phyloP scores from a whole-genome alignment of 108 stramenopile genomes.

The Skeletonema tropicum region DNA sequence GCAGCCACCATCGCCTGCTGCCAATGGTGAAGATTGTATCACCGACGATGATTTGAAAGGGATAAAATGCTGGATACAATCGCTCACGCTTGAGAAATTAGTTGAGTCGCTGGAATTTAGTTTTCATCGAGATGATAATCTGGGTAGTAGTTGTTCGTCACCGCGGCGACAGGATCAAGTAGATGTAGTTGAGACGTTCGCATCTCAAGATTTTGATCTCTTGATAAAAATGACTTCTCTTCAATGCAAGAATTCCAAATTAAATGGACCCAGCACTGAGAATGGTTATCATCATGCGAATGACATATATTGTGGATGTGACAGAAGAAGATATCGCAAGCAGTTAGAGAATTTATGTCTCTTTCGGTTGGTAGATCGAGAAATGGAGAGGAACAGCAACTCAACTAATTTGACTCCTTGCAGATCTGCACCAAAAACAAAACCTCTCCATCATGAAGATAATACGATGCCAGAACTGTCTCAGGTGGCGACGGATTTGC shows the following conservation, averaged over 20 bases:
- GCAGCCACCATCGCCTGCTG: not conserved
- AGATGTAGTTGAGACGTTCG: not conserved
- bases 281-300: not conserved
- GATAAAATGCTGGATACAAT: constrained; percentile 34
- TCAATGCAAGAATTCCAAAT: constrained; percentile 11
- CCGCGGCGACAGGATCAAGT: not conserved
- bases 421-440: not conserved
- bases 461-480: not conserved
- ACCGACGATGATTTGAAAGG: constrained; percentile 15
- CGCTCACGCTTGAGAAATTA: constrained; percentile 29
- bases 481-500: not conserved
- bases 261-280: not conserved
- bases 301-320: constrained; percentile 11
- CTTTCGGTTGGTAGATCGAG: constrained; percentile 28
- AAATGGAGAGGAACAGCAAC: constrained; percentile 5
- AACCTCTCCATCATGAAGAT: not conserved
- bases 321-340: constrained; percentile 6
- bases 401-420: not conserved
- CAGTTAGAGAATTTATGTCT: constrained; percentile 11
- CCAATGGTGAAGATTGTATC: constrained; percentile 3
- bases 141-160: not conserved
- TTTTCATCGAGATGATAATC: constrained; percentile 15
- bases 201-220: constrained; percentile 26
- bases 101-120: constrained; percentile 28
- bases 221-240: constrained; percentile 29